phyloP scores from a whole-genome alignment of 371 early-diverging fungal species.

The Mucor mucedo region DNA sequence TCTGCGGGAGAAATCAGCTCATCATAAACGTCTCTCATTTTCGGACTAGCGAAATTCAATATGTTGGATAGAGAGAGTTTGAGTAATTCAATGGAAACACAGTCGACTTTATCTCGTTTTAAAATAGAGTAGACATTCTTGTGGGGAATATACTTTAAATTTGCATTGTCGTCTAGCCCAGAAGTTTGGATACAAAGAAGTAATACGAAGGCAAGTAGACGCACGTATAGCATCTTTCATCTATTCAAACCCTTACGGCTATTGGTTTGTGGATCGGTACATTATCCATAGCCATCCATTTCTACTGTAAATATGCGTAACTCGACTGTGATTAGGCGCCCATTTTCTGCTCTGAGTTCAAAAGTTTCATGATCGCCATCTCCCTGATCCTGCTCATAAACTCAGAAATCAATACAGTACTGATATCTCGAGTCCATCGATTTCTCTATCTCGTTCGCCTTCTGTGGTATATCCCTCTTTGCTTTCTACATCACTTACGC shows the following conservation, averaged over 20 bases:
- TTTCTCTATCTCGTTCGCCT: conserved; percentile 18
- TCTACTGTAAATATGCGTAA: too few species aligned
- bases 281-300: too few species aligned
- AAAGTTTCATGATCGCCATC: too few species aligned
- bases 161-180: not conserved
- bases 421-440: not conserved
- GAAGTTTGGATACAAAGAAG: conserved; percentile 2
- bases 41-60: conserved; percentile 23
- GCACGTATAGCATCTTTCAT: not conserved
- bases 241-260: too few species aligned
- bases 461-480: conserved; percentile 14
- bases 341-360: too few species aligned
- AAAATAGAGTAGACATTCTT: conserved; percentile 21
- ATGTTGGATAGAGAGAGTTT: conserved; percentile 27
- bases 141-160: conserved; percentile 17
- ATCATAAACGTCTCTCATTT: conserved; percentile 20
- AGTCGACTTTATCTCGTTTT: conserved; percentile 14
- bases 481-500: conserved; percentile 1
- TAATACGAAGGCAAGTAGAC: not conserved
- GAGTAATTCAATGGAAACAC: conserved; percentile 19
- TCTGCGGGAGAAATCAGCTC: conserved; percentile 15
- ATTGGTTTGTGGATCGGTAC: too few species aligned
- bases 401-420: too few species aligned
- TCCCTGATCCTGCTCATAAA: too few species aligned
- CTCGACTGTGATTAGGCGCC: not conserved